A percentile compares a stretch with the other conserved stretches of the same genome.
Evolutionary conservation across 2,329 filamentous ascomycete genomes (phyloP).

Genomic region (Pestalotiopsis fici): DNA sequence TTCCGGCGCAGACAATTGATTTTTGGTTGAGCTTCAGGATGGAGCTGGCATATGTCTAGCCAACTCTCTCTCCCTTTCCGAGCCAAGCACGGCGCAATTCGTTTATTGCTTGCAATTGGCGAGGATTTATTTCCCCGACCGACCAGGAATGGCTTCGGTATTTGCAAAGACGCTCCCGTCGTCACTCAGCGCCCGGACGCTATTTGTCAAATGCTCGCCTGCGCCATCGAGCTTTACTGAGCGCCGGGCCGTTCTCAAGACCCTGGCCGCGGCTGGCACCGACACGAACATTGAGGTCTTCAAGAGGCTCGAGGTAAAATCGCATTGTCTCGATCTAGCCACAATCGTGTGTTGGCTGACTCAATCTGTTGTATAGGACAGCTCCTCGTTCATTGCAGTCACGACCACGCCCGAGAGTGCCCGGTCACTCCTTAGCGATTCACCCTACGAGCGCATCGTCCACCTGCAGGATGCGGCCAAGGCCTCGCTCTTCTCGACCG

Average conservation of each 20-base stretch:
- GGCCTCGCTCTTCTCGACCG: slow-evolving; percentile 12
- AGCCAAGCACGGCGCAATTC: neutral
- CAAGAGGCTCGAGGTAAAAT: slow-evolving; percentile 44
- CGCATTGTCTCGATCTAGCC: neutral
- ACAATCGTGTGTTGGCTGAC: neutral
- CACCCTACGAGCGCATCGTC: slow-evolving; percentile 49
- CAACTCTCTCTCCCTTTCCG: neutral
- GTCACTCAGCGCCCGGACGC: slow-evolving; percentile 26
- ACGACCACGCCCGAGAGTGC: slow-evolving; percentile 42
- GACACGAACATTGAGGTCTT: slow-evolving; percentile 49
- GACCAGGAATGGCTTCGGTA: slow-evolving; percentile 9
- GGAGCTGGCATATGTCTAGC: neutral
- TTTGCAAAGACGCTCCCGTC: slow-evolving; percentile 28
- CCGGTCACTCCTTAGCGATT: slow-evolving; percentile 38
- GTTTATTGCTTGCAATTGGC: neutral
- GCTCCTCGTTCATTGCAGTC: slow-evolving; percentile 52
- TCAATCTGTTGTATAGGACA: slow-evolving; percentile 34
- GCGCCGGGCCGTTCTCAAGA: slow-evolving; percentile 54
- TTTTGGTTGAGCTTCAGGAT: neutral
- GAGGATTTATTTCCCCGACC: neutral
- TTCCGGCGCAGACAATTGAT: neutral
- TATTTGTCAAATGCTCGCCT: slow-evolving; percentile 54
- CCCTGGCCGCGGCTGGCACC: slow-evolving; percentile 47
- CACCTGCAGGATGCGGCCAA: slow-evolving; percentile 20
- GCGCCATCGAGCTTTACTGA: slow-evolving; percentile 53